Evolutionary conservation across 352 stramenopile genomes (phyloP), one percentile per base, ranked within the genome.

Genomic region (Proteromonas lacertae): DNA sequence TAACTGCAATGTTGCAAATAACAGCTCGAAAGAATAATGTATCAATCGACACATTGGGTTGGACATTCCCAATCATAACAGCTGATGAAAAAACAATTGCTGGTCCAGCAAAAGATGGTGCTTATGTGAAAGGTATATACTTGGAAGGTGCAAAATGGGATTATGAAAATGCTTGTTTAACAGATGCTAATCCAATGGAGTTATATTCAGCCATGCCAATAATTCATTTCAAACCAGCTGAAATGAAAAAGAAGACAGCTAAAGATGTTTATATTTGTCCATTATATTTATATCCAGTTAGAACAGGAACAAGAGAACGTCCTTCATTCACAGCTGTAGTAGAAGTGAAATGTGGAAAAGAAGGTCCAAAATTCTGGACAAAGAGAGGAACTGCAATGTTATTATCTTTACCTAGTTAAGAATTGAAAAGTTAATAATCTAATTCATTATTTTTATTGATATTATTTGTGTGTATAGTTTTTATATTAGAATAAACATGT

Each of bases 1-100:
- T 93, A 3, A 93, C 78, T 0, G 78, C 78, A n/a, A 42, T 93
- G 22, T 51, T 93, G 32, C 78, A 93, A 43, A 90, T 70, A 0
- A 69, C 66, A 32, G 77, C 78, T 13, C 67, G 78, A 23, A 81
- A 81, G 52, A 90, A 88, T 47, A 75, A 72, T 14, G 63, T 89
- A 38, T 72, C 73, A 6, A 92, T 93, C 35, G 78, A 93, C 43
- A 71, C 68, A 9, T 53, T 93, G 24, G 78, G 61, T 38, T 90
- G 69, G 69, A 76, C 92, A 40, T 92, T 91, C 37, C 53, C 77
- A 4, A 65, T 91, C 25, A 75, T 29, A 7, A 17, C 18, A 2
- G 21, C 5, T 18, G 32, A 38, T 9, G 10, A 21, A 12, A 20
- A 4, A 3, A 12, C 4, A 4, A 28, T 57, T 14, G 24, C 43